These are phyloP conservation scores for Phytophthora chlamydospora DNA, from an alignment of 352 stramenopile genomes.

Conservation along the genomic window DNA sequence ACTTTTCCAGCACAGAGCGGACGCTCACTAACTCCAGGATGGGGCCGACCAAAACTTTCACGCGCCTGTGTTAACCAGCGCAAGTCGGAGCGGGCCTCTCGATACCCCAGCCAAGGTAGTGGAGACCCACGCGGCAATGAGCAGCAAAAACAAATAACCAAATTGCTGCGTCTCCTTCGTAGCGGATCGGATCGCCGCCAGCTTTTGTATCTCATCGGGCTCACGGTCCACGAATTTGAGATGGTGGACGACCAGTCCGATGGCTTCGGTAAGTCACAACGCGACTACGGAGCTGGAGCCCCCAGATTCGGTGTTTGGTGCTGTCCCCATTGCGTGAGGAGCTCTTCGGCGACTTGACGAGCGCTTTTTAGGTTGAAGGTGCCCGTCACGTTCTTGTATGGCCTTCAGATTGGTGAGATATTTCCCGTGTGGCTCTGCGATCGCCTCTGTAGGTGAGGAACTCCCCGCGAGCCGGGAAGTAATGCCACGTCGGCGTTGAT, in stretches of 20 bases:
- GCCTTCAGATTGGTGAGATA: conserved; percentile 6
- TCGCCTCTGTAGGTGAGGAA: neutral
- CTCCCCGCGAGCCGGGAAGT: neutral
- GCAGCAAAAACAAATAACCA: neutral
- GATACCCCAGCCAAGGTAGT: conserved; percentile 10
- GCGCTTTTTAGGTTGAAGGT: no score
- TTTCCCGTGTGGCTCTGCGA: neutral
- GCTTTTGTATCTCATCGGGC: neutral
- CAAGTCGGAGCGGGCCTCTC: conserved; percentile 16
- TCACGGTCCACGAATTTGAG: conserved; percentile 21
- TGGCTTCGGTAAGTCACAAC: conserved; percentile 7
- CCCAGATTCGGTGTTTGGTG: no score
- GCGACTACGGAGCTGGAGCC: conserved; percentile 17
- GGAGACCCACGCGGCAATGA: conserved; percentile 21
- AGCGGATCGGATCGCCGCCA: neutral
- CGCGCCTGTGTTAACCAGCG: conserved; percentile 24
- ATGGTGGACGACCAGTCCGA: neutral
- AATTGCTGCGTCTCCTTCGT: neutral
- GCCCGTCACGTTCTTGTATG: no score
- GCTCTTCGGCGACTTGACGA: neutral
- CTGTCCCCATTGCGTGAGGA: neutral
- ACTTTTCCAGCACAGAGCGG: no score
- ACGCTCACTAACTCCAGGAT: no score
- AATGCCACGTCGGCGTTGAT: no score
- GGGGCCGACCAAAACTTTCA: conserved; percentile 13